These are phyloP conservation scores for Arthrobotrys iridis DNA, from an alignment of 2,329 filamentous ascomycete species.

Conservation along the genomic window DNA sequence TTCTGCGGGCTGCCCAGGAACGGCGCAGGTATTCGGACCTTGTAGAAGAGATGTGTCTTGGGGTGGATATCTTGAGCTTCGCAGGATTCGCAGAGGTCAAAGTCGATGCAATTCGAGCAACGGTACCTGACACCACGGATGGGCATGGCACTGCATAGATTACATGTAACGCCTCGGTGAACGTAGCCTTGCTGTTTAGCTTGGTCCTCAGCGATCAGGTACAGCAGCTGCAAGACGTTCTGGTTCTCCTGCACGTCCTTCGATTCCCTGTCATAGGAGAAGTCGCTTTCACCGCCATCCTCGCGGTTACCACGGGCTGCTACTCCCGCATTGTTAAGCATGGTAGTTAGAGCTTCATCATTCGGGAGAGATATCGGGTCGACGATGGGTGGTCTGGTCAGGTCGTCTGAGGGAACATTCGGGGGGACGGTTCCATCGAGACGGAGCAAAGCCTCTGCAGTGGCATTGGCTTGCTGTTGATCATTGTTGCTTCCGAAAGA, in stretches of 20 bases:
- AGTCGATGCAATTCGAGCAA: constrained; percentile 95
- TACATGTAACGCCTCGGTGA: constrained; percentile 91
- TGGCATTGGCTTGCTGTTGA: constrained; percentile 27
- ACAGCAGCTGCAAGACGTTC: constrained; percentile 57
- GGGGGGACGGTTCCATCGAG: constrained; percentile 40
- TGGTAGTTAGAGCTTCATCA: constrained; percentile 48
- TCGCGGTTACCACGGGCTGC: constrained; percentile 52
- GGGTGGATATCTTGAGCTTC: constrained; percentile 77
- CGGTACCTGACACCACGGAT: constrained; percentile 93
- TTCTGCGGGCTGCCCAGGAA: constrained; percentile 80
- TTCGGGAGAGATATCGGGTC: constrained; percentile 52
- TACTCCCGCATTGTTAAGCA: constrained; percentile 52
- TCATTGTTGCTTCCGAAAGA: constrained; percentile 42
- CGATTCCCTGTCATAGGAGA: constrained; percentile 55
- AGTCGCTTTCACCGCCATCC: constrained; percentile 55
- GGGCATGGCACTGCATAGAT: constrained; percentile 84
- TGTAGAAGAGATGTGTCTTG: constrained; percentile 96
- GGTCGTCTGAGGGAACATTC: constrained; percentile 25
- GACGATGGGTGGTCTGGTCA: constrained; percentile 25
- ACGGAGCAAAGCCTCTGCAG: constrained; percentile 30
- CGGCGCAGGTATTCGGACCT: constrained; percentile 88
- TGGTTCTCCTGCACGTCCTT: constrained; percentile 58
- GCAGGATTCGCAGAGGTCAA: constrained; percentile 93
- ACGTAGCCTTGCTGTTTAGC: constrained; percentile 87
- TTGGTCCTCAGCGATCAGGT: constrained; percentile 70